Conservation (phyloP, 2,329 filamentous ascomycete genomes). For the Penicillium sp. region DNA sequence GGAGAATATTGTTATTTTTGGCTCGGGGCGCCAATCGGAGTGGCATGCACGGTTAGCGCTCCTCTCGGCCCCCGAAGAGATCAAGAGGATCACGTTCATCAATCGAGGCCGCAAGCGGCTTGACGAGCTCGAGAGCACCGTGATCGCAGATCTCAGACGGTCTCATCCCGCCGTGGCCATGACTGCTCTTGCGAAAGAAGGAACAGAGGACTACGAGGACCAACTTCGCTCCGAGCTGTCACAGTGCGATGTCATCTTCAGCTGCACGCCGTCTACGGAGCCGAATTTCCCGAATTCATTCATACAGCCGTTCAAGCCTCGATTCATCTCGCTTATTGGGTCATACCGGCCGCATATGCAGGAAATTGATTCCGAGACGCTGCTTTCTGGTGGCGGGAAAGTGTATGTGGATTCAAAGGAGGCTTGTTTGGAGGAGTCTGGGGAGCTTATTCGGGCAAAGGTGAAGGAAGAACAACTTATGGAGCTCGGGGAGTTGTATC, state of each 20-base stretch:
- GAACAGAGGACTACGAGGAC: constrained; percentile 57
- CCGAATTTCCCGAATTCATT: constrained; percentile 49
- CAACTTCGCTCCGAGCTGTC: constrained; percentile 35
- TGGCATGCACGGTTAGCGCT: constrained; percentile 56
- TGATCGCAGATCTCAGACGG: constrained; percentile 39
- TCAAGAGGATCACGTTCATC: constrained; percentile 75
- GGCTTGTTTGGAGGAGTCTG: constrained; percentile 52
- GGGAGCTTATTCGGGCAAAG: constrained; percentile 51
- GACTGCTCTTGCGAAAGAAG: constrained; percentile 61
- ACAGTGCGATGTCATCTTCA: constrained; percentile 53
- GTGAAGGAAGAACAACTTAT: constrained; percentile 44
- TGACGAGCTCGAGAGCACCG: constrained; percentile 42
- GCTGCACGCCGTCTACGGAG: constrained; percentile 53
- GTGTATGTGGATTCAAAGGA: constrained; percentile 67
- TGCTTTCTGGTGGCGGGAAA: constrained; percentile 63
- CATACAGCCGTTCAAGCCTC: constrained; percentile 42
- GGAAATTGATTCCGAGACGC: constrained; percentile 53
- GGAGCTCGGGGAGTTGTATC: constrained; percentile 50
- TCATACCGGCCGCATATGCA: constrained; percentile 61
- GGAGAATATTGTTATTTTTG: constrained; percentile 52
- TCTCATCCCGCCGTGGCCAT: constrained; percentile 44
- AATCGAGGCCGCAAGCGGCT: constrained; percentile 70
- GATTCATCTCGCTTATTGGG: constrained; percentile 58
- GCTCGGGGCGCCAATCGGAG: constrained; percentile 55
- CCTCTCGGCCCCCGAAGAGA: constrained; percentile 50